Evolutionary conservation across 345 rosid species (phyloP).

Genomic region (Eucalyptus viminalis): DNA sequence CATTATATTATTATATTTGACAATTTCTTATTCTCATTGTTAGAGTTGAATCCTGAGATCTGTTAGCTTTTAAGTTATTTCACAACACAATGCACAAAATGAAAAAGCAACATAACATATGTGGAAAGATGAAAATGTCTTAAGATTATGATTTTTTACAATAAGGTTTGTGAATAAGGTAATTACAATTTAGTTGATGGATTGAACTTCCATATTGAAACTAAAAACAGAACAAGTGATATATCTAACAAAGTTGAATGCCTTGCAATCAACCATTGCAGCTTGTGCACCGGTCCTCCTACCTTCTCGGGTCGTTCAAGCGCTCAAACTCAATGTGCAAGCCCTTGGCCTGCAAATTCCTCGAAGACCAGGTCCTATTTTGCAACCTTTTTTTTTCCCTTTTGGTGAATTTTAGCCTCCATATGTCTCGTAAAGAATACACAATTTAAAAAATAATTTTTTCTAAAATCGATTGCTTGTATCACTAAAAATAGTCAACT

Average conservation of each 20-base stretch:
- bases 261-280: not conserved
- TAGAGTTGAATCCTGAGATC: not conserved
- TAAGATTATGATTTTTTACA: not conserved
- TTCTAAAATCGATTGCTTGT: too few relatives aligned
- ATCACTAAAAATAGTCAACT: too few relatives aligned
- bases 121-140: not conserved
- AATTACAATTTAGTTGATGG: not conserved
- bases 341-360: slow-evolving; percentile 26
- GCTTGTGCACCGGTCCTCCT: slow-evolving; percentile 53
- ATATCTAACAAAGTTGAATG: not conserved
- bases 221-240: not conserved
- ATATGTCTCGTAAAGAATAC: not conserved
- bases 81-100: not conserved
- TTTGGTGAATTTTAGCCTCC: not conserved
- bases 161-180: not conserved
- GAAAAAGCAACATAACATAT: not conserved
- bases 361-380: slow-evolving; percentile 14
- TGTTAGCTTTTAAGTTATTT: not conserved
- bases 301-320: slow-evolving; percentile 44
- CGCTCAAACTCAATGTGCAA: slow-evolving; percentile 38
- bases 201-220: not conserved
- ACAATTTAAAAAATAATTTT: too few relatives aligned
- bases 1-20: not conserved
- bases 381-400: not conserved
- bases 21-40: not conserved